A percentile compares a stretch with the other conserved stretches of the same genome.
These are phyloP conservation scores for Colletotrichum noveboracense DNA, from an alignment of 2,329 filamentous ascomycete species.

Conservation along the genomic window DNA sequence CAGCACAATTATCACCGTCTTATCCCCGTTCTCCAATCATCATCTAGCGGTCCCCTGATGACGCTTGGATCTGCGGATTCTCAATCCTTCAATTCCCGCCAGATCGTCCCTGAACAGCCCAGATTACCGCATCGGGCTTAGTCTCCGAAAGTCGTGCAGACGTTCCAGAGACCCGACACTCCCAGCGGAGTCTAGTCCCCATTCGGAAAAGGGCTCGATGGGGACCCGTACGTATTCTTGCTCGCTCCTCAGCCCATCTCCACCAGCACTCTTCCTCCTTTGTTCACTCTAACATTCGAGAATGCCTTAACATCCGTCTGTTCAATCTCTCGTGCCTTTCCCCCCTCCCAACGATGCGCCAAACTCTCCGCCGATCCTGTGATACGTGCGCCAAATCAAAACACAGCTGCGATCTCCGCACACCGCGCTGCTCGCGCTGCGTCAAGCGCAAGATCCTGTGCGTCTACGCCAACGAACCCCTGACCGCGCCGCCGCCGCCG, in stretches of 20 bases:
- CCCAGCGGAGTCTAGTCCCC: conserved; percentile 13
- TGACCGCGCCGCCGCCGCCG: conserved; percentile 30
- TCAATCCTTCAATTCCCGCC: neutral
- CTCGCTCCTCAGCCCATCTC: neutral
- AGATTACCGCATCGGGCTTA: conserved; percentile 29
- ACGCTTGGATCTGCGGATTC: neutral
- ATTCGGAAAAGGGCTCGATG: neutral
- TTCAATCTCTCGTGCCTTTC: neutral
- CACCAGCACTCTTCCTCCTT: neutral
- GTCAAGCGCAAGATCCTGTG: conserved; percentile 51
- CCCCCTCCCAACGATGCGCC: conserved; percentile 47
- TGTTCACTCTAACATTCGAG: neutral
- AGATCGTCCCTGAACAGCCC: neutral
- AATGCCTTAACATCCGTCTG: neutral
- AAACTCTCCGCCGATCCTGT: conserved; percentile 63
- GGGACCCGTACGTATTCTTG: neutral
- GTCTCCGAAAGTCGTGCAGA: conserved; percentile 32
- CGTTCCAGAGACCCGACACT: neutral
- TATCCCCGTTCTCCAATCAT: neutral
- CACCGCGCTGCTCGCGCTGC: conserved; percentile 61
- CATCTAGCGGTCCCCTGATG: too few relatives aligned
- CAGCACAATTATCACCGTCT: neutral
- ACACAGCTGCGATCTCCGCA: conserved; percentile 59
- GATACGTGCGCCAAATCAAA: conserved; percentile 61
- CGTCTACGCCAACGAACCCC: conserved; percentile 59